Conservation (phyloP, 1,284 basidiomycete genomes). For the Leccinum fallax region DNA sequence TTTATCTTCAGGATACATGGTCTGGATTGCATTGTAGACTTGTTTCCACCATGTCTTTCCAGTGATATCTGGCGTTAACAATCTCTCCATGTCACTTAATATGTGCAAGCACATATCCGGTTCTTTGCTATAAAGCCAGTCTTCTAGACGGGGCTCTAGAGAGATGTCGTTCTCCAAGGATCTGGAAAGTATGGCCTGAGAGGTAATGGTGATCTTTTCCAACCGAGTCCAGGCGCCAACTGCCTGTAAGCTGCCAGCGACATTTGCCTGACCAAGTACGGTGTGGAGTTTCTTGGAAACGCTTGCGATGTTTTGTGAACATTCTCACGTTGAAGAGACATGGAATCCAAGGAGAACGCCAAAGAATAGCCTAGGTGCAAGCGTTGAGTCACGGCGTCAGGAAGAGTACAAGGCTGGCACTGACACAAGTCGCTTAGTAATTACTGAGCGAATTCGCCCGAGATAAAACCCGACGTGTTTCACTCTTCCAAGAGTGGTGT, state of each 20-base stretch:
- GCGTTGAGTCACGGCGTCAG: too few relatives aligned
- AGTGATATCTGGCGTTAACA: not conserved
- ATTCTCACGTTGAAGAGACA: not conserved
- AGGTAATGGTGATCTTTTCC: slow-evolving; percentile 4
- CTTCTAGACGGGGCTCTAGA: slow-evolving; percentile 1
- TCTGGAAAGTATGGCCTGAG: slow-evolving; percentile 2
- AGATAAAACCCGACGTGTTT: too few relatives aligned
- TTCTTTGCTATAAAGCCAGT: slow-evolving; percentile 8
- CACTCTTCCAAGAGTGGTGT: too few relatives aligned
- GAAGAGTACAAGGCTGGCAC: too few relatives aligned
- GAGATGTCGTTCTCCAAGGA: not conserved
- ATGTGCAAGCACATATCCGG: slow-evolving; percentile 5
- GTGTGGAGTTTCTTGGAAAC: not conserved
- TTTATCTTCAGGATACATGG: not conserved
- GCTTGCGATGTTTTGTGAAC: not conserved
- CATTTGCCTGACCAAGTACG: not conserved
- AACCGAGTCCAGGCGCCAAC: slow-evolving; percentile 1
- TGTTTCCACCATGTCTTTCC: not conserved
- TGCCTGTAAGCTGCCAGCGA: not conserved
- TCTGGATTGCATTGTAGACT: not conserved
- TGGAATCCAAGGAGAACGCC: not conserved
- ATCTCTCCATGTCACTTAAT: not conserved
- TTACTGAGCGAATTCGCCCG: too few relatives aligned
- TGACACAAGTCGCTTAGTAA: too few relatives aligned
- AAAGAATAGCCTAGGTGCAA: too few relatives aligned